These are phyloP conservation scores for Tuber indicum DNA, from an alignment of 495 filamentous ascomycete species.

Conservation along the genomic window DNA sequence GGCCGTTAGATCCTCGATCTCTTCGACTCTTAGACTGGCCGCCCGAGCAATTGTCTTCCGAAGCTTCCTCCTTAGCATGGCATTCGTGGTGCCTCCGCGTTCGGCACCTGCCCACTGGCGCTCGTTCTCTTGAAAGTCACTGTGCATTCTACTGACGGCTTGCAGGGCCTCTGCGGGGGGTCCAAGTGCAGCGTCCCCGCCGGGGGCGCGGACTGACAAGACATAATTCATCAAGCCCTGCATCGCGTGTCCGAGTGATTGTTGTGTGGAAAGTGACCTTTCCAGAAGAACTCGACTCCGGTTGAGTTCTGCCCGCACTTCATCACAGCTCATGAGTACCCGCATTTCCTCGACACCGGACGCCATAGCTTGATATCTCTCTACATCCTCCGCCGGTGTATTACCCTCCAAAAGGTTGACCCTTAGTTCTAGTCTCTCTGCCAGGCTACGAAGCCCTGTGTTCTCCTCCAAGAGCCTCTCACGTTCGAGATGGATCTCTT, in stretches of 20 bases:
- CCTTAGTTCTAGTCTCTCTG: not conserved
- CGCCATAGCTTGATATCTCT: not conserved
- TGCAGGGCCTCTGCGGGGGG: not conserved
- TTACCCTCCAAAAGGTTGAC: not conserved
- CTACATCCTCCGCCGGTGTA: not conserved
- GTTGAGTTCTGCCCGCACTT: not conserved
- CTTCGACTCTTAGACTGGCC: not conserved
- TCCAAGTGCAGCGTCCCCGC: not conserved
- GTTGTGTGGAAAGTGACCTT: not conserved
- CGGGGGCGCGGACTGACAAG: not conserved
- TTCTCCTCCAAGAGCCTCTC: not conserved
- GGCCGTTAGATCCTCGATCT: constrained; percentile 3
- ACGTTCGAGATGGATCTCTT: not conserved
- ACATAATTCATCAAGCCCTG: not conserved
- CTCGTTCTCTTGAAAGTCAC: not conserved
- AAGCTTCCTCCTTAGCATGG: constrained; percentile 3
- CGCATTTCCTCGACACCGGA: constrained; percentile 2
- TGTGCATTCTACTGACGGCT: not conserved
- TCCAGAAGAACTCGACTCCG: not conserved
- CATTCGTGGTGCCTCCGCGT: not conserved
- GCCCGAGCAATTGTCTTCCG: constrained; percentile 1
- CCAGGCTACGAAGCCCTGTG: not conserved
- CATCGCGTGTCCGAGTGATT: not conserved
- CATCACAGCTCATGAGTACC: not conserved
- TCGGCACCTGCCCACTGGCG: not conserved